Conservation (phyloP, 1,139 yeast species). For the Magnusiomyces suaveolens region DNA sequence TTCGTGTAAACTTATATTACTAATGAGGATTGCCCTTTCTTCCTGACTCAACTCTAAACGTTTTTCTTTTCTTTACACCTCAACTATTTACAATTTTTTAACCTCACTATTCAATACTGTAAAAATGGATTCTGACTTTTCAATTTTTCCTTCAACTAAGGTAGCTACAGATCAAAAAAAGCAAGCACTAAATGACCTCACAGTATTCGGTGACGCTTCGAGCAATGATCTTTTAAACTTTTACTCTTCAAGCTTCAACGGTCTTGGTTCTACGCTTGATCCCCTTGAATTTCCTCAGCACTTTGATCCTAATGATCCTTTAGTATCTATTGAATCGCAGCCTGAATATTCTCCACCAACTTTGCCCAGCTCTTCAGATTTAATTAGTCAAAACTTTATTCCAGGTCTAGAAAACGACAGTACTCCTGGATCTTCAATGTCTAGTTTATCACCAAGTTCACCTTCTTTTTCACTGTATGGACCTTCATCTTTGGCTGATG, state of each 20-base stretch:
- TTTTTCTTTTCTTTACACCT: no score
- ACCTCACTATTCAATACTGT: no score
- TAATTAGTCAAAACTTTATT: neutral
- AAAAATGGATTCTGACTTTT: conserved; percentile 3
- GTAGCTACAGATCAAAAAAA: neutral
- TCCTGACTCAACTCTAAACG: no score
- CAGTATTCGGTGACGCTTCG: neutral
- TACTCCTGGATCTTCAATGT: conserved; percentile 10
- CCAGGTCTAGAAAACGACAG: conserved; percentile 9
- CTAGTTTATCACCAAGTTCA: conserved; percentile 12
- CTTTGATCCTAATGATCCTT: neutral
- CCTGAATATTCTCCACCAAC: neutral
- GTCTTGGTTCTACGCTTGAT: neutral
- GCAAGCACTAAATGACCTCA: neutral
- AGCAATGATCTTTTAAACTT: conserved; percentile 3
- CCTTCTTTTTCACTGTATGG: conserved; percentile 1
- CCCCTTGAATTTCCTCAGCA: conserved; percentile 1
- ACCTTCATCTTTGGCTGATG: neutral
- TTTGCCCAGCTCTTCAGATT: neutral
- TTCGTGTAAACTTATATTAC: no score
- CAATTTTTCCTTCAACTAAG: neutral
- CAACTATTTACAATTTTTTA: no score
- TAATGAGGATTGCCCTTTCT: no score
- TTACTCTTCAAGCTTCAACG: conserved; percentile 1
- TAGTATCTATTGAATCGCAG: no score